These are phyloP conservation scores for Arachis stenosperma DNA, from an alignment of 306 rosid genomes.

Conservation along the genomic window DNA sequence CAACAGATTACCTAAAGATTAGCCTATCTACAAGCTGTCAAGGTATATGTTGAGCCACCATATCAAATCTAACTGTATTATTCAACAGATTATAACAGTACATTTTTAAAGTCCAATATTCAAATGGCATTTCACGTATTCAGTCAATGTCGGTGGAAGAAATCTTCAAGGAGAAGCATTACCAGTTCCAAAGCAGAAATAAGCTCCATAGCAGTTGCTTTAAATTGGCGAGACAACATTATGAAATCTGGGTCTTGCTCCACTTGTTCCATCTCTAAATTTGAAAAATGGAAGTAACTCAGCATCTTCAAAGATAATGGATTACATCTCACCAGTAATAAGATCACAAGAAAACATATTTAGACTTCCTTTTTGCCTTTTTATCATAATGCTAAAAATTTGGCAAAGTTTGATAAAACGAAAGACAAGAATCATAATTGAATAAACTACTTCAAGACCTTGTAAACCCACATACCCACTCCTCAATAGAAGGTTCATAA, in stretches of 20 bases:
- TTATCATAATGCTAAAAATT: slow-evolving; percentile 16
- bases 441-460: slow-evolving; percentile 37
- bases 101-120: slow-evolving; percentile 21
- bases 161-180: slow-evolving; percentile 34
- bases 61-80: slow-evolving; percentile 1
- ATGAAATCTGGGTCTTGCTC: slow-evolving; percentile 96
- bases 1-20: slow-evolving; percentile 10
- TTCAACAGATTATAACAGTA: slow-evolving; percentile 26
- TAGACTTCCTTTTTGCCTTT: slow-evolving; percentile 19
- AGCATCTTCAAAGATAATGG: slow-evolving; percentile 42
- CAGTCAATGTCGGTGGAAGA: slow-evolving; percentile 18
- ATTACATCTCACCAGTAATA: slow-evolving; percentile 35
- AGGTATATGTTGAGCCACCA: slow-evolving; percentile 24
- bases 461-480: slow-evolving; percentile 15
- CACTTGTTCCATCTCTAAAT: slow-evolving; percentile 89
- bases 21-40: slow-evolving; percentile 1
- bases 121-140: slow-evolving; percentile 35
- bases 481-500: slow-evolving; percentile 19
- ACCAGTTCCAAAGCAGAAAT: slow-evolving; percentile 98
- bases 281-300: slow-evolving; percentile 51
- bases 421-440: slow-evolving; percentile 20
- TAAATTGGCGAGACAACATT: slow-evolving; percentile 88
- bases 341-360: slow-evolving; percentile 24
- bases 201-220: slow-evolving; percentile 92
- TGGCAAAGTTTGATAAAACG: neutral